Base-by-base conservation (phyloP, 2,329 filamentous ascomycete species). In the Aspergillus puulaauensis region DNA sequence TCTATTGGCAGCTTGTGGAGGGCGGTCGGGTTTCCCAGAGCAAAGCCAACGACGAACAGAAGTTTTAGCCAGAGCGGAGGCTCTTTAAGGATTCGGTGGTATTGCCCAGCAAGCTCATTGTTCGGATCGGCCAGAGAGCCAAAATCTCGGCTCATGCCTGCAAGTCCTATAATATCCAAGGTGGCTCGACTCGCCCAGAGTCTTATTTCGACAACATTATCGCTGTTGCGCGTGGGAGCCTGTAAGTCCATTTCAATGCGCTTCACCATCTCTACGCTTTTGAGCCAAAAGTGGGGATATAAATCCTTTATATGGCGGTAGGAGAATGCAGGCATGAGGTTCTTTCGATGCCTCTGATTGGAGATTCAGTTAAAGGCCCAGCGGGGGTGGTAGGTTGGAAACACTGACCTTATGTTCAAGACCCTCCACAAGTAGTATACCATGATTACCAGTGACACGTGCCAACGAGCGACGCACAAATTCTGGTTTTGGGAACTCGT, bases 261-360 rank as follows among this genome's bases (percentile, higher is more conserved):
- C 19, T 83, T 74, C 6, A 87, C 85, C 65, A 88, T 83, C 70
- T 93, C 87, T 7, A 82, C 74, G 1, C 87, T 83, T 75, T 96
- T 96, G 19, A 76, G 67, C 91, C 91, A 96, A 73, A 97, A 96
- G 6, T 89, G 77, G 0, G 91, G 88, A 66, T 96, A 95, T 14
- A 96, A 77, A 58, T 93, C 84, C 70, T 95, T 96, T 71, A 96
- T 80, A 67, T 96, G 90, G 21, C 91, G 84, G 69, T 91, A 96
- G n/a, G 86, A 82, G 72, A 96, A 96, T 2, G 91, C 90, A 0
- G 91, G 91, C 77, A 88, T 85, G 17, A 96, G 83, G 57, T 88
- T 86, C 71, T 90, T 92, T 47, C 93, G 83, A 76, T 92, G 90
- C 21, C 61, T 63, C 75, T 79, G 6, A 9, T 4, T 6, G 27